These are phyloP conservation scores for Eucalyptus pauciflora DNA, from an alignment of 345 rosid genomes.

Conservation along the genomic window DNA sequence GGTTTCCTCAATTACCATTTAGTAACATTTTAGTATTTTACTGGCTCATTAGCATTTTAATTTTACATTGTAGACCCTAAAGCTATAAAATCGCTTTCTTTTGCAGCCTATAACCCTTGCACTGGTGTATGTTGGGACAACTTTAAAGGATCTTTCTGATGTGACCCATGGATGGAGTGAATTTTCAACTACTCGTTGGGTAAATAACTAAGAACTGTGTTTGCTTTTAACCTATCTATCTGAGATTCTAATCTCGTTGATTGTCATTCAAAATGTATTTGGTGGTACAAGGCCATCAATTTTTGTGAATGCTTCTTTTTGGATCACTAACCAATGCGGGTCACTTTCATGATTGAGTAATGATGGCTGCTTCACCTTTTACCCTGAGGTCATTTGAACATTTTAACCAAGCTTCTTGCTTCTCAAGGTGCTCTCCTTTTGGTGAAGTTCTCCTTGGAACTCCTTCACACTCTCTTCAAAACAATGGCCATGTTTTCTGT, in stretches of 20 bases:
- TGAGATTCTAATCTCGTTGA: not conserved
- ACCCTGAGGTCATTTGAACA: not conserved
- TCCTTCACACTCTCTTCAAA: not conserved
- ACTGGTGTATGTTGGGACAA: conserved; percentile 86
- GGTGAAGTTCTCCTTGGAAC: not conserved
- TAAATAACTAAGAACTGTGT: conserved; percentile 8
- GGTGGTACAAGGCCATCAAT: not conserved
- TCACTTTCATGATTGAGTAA: not conserved
- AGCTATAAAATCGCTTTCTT: not conserved
- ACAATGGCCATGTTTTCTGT: not conserved
- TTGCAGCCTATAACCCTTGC: conserved; percentile 90
- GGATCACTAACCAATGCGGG: not conserved
- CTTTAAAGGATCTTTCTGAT: conserved; percentile 96
- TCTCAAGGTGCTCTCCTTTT: not conserved
- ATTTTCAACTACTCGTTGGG: conserved; percentile 85
- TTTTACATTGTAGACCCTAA: not conserved
- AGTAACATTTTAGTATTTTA: not conserved
- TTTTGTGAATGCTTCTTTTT: not conserved
- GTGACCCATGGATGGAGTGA: conserved; percentile 97
- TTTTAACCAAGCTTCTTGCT: not conserved
- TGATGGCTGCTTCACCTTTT: not conserved
- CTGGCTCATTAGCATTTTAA: not conserved
- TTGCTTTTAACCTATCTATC: not conserved
- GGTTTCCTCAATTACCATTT: not conserved
- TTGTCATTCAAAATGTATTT: not conserved